phyloP scores from a whole-genome alignment of 768 basidiomycete genomes.

The Rhizopogon salebrosus region DNA sequence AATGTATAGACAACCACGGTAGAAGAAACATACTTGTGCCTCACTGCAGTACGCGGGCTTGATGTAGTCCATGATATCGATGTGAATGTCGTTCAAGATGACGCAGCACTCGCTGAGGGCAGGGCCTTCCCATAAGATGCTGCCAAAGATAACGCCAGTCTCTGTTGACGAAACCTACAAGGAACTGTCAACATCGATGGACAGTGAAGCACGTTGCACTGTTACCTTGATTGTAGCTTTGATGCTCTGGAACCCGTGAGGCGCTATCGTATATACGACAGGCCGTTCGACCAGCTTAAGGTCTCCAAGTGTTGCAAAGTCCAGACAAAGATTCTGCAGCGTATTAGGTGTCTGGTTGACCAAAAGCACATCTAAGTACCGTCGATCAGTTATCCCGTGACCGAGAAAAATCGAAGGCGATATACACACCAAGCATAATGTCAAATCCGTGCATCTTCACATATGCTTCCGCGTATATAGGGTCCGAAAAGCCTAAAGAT shows the following conservation, averaged over 20 bases:
- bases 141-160: slow-evolving; percentile 99
- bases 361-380: slow-evolving; percentile 73
- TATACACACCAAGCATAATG: slow-evolving; percentile 72
- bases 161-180: slow-evolving; percentile 84
- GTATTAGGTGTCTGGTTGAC: slow-evolving; percentile 96
- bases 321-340: slow-evolving; percentile 91
- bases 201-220: not conserved
- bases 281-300: slow-evolving; percentile 97
- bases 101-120: slow-evolving; percentile 87
- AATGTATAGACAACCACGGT: not conserved
- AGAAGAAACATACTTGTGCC: slow-evolving; percentile 58
- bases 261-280: slow-evolving; percentile 86
- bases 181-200: not conserved
- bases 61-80: slow-evolving; percentile 71
- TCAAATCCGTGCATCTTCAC: slow-evolving; percentile 98
- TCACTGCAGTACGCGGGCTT: slow-evolving; percentile 86
- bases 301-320: slow-evolving; percentile 96
- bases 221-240: slow-evolving; percentile 93
- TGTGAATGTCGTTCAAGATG: slow-evolving; percentile 94
- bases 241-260: slow-evolving; percentile 97
- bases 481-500: slow-evolving; percentile 85
- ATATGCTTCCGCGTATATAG: slow-evolving; percentile 96
- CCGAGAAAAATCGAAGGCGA: not conserved
- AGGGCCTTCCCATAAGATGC: slow-evolving; percentile 92
- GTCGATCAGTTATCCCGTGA: not conserved